Evolutionary conservation across 23 red algal genomes (phyloP).

Genomic region (Pyropia yezoensis): DNA sequence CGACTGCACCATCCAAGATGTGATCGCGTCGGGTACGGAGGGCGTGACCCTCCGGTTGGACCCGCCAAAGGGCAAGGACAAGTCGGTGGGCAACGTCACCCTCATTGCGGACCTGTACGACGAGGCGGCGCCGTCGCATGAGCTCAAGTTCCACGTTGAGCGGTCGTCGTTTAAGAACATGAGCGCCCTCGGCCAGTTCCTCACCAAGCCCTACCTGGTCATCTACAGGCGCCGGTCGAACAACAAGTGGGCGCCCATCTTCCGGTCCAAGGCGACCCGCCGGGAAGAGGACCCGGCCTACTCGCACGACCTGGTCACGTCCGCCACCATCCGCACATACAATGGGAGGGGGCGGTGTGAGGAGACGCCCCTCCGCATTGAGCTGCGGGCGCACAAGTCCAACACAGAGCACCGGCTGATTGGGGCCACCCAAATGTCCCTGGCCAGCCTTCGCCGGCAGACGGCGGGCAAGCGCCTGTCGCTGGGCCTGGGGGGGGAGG

Average conservation of each 20-base stretch:
- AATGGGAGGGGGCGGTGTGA: constrained; percentile 26
- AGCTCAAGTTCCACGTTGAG: constrained; percentile 30
- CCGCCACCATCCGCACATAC: constrained; percentile 37
- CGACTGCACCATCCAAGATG: constrained; percentile 34
- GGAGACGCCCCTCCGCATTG: constrained; percentile 52
- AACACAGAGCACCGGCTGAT: constrained; percentile 58
- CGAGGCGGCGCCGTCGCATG: constrained; percentile 17
- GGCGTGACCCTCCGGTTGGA: constrained; percentile 41
- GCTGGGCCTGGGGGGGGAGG: constrained; percentile 55
- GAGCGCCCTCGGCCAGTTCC: constrained; percentile 41
- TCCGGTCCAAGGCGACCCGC: constrained; percentile 33
- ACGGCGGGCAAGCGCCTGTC: constrained; percentile 48
- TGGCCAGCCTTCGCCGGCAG: constrained; percentile 43
- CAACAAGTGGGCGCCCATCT: constrained; percentile 70
- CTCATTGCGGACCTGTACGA: constrained; percentile 47
- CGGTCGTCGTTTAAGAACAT: constrained; percentile 46
- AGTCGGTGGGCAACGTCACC: constrained; percentile 36
- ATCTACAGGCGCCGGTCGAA: constrained; percentile 57
- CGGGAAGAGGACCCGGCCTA: constrained; percentile 44
- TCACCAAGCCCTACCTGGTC: constrained; percentile 42
- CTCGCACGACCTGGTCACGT: constrained; percentile 28
- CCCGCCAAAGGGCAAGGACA: constrained; percentile 19
- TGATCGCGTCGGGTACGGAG: constrained; percentile 32
- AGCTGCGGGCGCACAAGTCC: constrained; percentile 45
- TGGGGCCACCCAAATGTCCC: constrained; percentile 64